Evolutionary conservation across 148 eudicot species (phyloP), one percentile per base, ranked within the genome.

Genomic region (Silene uniflora): DNA sequence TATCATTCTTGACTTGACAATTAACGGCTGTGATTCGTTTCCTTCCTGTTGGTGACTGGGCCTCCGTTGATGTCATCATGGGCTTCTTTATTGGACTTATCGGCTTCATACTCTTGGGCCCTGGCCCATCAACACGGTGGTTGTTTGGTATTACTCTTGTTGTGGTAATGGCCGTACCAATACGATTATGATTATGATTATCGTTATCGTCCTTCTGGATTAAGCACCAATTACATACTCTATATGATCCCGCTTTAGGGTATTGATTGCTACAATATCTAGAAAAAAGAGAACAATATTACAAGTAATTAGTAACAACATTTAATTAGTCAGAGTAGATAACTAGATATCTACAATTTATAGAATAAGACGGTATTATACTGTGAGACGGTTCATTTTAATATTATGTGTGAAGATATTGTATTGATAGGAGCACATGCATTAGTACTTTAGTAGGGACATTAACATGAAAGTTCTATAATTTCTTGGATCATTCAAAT

Each of bases 201-300:
- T 49, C 4, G 17, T 49, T 58, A 59, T 76, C 70, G 46, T 83
- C 66, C 42, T 79, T 85, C 49, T 81, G 83, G 69, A 78, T 81
- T 72, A 91, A 79, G 72, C 97, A 91, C 97, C 97, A 91, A 76
- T 91, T 89, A 88, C 97, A 91, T 22, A 84, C 83, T 72, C 86
- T 67, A 55, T 89, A 88, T 22, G 90, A 73, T 32, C 87, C 91
- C 13, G 90, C 91, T 72, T 84, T 83, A 29, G 97, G 97, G 78
- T 89, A 91, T 66, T 79, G 62, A 77, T 88, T 88, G 90, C 97
- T 91, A 73, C 97, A 91, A 76, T 91, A 91, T 81, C 97, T 91
- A 83, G 1, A 42, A 83, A 3, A 42, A 27, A 11, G 16, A 10
- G 5, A 62, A 74, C 2, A 14, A 49, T 55, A 42, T 2, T 4